Conservation (phyloP, 768 basidiomycete species). For the Neoboletus brunneissimus region DNA sequence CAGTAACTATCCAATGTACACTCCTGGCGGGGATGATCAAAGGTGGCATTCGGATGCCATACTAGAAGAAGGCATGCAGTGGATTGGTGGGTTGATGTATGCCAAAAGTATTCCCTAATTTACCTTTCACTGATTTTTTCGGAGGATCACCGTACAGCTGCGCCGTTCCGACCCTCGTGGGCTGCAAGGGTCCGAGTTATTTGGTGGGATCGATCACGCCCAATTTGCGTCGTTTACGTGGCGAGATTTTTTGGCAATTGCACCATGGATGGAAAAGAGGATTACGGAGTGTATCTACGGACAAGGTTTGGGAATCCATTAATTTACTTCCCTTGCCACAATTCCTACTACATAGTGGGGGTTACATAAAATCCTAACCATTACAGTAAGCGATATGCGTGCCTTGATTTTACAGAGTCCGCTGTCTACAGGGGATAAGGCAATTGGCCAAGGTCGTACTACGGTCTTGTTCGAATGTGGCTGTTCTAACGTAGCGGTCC, state of each 20-base stretch:
- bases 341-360: background rate
- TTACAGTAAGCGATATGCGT: background rate
- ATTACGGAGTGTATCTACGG: conserved; percentile 67
- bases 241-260: conserved; percentile 66
- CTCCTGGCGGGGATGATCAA: conserved; percentile 64
- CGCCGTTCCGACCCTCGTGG: conserved; percentile 41
- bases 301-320: conserved; percentile 60
- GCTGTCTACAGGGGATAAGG: background rate
- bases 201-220: conserved; percentile 45
- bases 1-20: conserved; percentile 68
- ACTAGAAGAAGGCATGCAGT: conserved; percentile 60
- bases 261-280: conserved; percentile 74
- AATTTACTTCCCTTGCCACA: background rate
- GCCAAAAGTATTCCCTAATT: conserved; percentile 13
- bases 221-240: conserved; percentile 72
- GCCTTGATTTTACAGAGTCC: conserved; percentile 3
- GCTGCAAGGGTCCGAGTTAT: conserved; percentile 49
- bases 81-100: conserved; percentile 74
- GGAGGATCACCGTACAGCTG: conserved; percentile 64
- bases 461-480: conserved; percentile 15
- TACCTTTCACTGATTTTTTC: conserved; percentile 6
- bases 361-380: background rate
- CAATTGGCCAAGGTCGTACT: background rate
- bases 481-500: conserved; percentile 7
- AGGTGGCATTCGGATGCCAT: conserved; percentile 56